These are phyloP conservation scores for Solanum pennellii DNA, from an alignment of 257 asterid species.

Conservation along the genomic window DNA sequence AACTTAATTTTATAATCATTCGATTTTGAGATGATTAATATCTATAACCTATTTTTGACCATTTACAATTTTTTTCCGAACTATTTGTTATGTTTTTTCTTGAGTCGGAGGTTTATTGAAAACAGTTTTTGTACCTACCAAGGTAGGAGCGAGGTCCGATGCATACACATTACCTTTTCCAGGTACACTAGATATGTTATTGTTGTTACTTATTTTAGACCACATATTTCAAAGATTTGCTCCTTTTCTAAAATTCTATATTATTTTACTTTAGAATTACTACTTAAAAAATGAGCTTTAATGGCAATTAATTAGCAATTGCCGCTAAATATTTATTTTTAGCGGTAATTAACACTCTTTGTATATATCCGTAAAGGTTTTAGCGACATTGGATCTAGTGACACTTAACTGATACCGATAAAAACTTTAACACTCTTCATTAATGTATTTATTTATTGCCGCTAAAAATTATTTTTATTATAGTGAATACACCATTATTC, in stretches of 20 bases:
- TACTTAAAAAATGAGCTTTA: too few species aligned
- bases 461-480: too few species aligned
- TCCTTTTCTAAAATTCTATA: background rate
- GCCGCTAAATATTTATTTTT: too few species aligned
- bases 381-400: too few species aligned
- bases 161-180: rapidly evolving
- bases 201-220: background rate
- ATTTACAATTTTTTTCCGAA: too few species aligned
- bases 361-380: too few species aligned
- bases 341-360: too few species aligned
- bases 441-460: too few species aligned
- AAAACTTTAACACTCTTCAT: too few species aligned
- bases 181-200: background rate
- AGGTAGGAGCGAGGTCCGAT: background rate
- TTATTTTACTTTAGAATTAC: background rate
- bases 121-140: rapidly evolving
- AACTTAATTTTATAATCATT: background rate
- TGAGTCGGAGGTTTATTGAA: rapidly evolving
- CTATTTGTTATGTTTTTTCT: background rate
- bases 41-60: background rate
- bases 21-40: background rate
- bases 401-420: too few species aligned
- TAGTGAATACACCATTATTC: background rate
- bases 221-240: too few species aligned
- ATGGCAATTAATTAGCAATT: rapidly evolving